Conservation (phyloP, 176 grass and related monocot species). For the Bolboschoenus planiculmis region DNA sequence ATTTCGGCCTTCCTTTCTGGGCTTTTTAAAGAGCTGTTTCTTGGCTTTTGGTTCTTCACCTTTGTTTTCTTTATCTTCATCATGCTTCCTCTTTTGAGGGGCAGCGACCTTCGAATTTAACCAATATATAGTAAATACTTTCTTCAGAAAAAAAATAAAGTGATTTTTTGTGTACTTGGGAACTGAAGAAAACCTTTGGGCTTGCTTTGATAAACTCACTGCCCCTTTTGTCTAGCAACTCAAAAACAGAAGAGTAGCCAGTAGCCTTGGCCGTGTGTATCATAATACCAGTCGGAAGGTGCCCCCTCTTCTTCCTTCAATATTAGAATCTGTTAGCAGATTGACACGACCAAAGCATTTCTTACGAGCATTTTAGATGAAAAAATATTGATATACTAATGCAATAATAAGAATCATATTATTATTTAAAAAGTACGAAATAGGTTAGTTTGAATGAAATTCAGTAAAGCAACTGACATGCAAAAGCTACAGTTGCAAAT, state of each 20-base stretch:
- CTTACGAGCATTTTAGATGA: neutral
- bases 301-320: conserved; percentile 80
- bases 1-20: neutral
- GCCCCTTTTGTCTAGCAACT: conserved; percentile 49
- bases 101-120: neutral
- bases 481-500: conserved; percentile 96
- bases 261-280: conserved; percentile 78
- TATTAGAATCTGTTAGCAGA: neutral
- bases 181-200: conserved; percentile 12
- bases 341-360: neutral
- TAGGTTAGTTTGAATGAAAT: conserved; percentile 1
- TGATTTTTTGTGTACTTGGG: neutral
- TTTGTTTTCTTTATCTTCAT: conserved; percentile 22
- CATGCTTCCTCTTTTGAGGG: conserved; percentile 14
- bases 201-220: conserved; percentile 26
- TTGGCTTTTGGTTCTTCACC: neutral
- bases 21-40: conserved; percentile 25
- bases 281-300: conserved; percentile 70
- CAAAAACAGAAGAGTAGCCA: conserved; percentile 58
- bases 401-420: neutral
- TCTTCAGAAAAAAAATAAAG: neutral
- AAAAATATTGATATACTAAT: neutral
- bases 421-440: neutral
- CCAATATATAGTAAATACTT: conserved; percentile 3
- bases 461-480: conserved; percentile 45